Percentiles rank a stretch among this genome's conserved stretches.
Conservation (phyloP, 257 asterid species). For the Prunella vulgaris region DNA sequence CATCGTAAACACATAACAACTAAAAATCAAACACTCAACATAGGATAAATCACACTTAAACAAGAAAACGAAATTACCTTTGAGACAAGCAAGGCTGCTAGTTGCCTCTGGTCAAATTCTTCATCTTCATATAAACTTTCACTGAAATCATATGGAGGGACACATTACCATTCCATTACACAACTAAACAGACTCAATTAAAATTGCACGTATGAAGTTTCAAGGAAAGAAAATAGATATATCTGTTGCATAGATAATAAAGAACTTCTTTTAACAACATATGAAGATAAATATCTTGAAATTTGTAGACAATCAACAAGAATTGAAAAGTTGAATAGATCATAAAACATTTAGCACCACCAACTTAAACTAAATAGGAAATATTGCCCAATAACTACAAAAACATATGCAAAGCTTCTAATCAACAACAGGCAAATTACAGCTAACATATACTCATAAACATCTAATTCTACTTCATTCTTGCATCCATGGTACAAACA, state of each 20-base stretch:
- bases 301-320: background rate
- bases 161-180: background rate
- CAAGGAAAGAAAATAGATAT: slow-evolving; percentile 1
- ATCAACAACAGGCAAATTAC: background rate
- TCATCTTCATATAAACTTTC: slow-evolving; percentile 81
- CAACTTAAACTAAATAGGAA: background rate
- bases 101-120: slow-evolving; percentile 72
- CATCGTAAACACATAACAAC: background rate
- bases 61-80: slow-evolving; percentile 44
- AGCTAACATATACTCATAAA: background rate
- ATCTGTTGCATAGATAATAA: background rate
- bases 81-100: slow-evolving; percentile 86
- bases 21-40: background rate
- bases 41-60: background rate
- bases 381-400: background rate
- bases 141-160: slow-evolving; percentile 30
- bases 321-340: background rate
- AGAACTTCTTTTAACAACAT: background rate
- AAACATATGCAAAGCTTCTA: background rate
- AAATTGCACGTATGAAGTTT: background rate
- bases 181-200: background rate
- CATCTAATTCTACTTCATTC: background rate
- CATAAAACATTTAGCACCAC: background rate
- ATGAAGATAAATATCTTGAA: background rate
- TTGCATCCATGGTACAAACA: background rate